Conservation (phyloP, 371 early-diverging fungal species). For the Mortierella sp. region DNA sequence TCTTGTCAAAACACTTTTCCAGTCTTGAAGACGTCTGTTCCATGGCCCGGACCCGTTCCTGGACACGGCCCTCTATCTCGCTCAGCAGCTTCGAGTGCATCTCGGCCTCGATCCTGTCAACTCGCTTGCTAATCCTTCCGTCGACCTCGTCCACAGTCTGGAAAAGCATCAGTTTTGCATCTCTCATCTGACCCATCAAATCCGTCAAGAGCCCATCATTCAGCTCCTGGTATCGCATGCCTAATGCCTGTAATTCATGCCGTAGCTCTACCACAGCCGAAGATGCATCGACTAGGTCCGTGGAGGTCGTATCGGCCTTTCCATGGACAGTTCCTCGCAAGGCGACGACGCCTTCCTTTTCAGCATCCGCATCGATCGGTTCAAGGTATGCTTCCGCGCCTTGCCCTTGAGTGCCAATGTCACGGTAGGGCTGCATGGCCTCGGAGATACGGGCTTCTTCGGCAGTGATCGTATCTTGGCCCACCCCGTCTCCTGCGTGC, state of each 20-base stretch:
- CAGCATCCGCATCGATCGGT: conserved; percentile 14
- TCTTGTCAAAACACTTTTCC: conserved; percentile 52
- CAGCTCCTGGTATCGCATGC: conserved; percentile 47
- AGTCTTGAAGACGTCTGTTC: conserved; percentile 47
- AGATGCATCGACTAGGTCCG: conserved; percentile 25
- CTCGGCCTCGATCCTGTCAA: conserved; percentile 52
- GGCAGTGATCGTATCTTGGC: conserved; percentile 33
- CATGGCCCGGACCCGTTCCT: conserved; percentile 52
- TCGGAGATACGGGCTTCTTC: conserved; percentile 25
- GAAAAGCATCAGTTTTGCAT: conserved; percentile 51
- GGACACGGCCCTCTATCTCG: conserved; percentile 51
- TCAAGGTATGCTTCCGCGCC: conserved; percentile 30
- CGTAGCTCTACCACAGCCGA: conserved; percentile 43
- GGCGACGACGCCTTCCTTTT: conserved; percentile 20
- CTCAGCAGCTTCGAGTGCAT: conserved; percentile 50
- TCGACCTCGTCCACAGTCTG: conserved; percentile 56
- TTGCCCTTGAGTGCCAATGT: conserved; percentile 32
- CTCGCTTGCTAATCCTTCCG: conserved; percentile 47
- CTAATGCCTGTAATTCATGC: conserved; percentile 32
- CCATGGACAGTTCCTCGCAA: not conserved
- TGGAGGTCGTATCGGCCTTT: conserved; percentile 5
- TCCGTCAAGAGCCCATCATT: conserved; percentile 50
- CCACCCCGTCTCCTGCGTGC: conserved; percentile 43
- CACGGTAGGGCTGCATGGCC: conserved; percentile 49
- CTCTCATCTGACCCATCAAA: conserved; percentile 53